Conservation (phyloP, 371 early-diverging fungal species). For the Batkoa obscura region DNA sequence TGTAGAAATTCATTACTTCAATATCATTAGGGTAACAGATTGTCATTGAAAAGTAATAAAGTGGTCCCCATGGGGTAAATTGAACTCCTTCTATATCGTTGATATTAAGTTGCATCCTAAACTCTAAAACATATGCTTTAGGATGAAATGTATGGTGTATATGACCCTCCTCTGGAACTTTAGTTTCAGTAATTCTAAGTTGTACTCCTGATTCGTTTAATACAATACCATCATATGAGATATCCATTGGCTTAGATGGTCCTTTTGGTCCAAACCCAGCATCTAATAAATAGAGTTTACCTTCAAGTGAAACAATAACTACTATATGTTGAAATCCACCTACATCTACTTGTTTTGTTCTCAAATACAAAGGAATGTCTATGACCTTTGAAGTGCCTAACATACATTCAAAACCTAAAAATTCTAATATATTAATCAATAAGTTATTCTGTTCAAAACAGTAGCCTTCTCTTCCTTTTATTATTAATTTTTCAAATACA, state of each 20-base stretch:
- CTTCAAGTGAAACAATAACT: background rate
- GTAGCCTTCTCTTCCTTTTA: slow-evolving; percentile 1
- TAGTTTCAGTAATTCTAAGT: too few relatives aligned
- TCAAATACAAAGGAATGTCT: background rate
- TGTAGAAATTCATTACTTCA: background rate
- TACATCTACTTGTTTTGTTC: background rate
- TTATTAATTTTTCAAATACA: background rate
- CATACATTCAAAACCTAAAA: background rate
- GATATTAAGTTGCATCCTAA: background rate
- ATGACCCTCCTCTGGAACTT: background rate
- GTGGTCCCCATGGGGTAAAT: background rate
- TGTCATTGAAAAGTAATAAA: background rate
- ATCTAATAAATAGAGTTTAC: background rate
- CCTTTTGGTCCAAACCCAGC: background rate
- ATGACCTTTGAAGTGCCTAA: background rate
- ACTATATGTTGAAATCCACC: background rate
- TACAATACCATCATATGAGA: too few relatives aligned
- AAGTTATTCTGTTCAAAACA: slow-evolving; percentile 4
- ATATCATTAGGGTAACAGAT: background rate
- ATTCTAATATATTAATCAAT: background rate
- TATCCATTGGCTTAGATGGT: background rate
- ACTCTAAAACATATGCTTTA: background rate
- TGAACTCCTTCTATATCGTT: background rate
- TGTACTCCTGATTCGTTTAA: too few relatives aligned
- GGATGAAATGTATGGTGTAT: background rate